Conservation (phyloP, 1,139 yeast genomes). For the Candida gigantensis region DNA sequence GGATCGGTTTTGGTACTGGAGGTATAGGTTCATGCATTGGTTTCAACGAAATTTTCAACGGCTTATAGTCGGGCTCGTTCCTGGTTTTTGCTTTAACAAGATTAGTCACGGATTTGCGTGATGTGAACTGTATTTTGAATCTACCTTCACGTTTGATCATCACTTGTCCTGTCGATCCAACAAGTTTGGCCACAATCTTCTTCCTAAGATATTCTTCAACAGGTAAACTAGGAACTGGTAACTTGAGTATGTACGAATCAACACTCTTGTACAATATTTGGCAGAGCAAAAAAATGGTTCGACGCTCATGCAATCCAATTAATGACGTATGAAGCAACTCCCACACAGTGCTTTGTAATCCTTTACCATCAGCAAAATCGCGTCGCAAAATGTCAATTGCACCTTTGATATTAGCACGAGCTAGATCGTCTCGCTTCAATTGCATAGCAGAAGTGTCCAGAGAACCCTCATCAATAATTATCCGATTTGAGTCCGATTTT, state of each 20-base stretch:
- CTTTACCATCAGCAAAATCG: conserved; percentile 63
- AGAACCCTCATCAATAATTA: conserved; percentile 54
- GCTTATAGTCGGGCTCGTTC: conserved; percentile 1
- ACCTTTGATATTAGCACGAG: conserved; percentile 55
- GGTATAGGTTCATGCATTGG: conserved; percentile 3
- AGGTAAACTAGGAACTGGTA: conserved; percentile 61
- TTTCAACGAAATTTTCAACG: conserved; percentile 19
- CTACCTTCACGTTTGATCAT: conserved; percentile 46
- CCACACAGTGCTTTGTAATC: conserved; percentile 68
- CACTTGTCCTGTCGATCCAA: conserved; percentile 46
- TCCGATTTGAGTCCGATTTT: conserved; percentile 23
- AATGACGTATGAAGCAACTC: conserved; percentile 62
- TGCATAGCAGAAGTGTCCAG: conserved; percentile 35
- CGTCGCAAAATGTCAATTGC: conserved; percentile 68
- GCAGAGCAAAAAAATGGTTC: conserved; percentile 64
- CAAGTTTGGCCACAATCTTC: conserved; percentile 58
- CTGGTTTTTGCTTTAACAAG: conserved; percentile 1
- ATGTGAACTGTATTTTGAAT: conserved; percentile 42
- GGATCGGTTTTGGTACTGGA: no score
- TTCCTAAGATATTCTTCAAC: conserved; percentile 49
- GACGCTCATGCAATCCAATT: conserved; percentile 58
- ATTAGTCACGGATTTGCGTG: conserved; percentile 18
- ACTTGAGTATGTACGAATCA: conserved; percentile 58
- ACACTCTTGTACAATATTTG: conserved; percentile 66
- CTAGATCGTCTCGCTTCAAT: conserved; percentile 45